phyloP scores from a whole-genome alignment of 1,284 basidiomycete genomes.

The Trichosporon ovoides region DNA sequence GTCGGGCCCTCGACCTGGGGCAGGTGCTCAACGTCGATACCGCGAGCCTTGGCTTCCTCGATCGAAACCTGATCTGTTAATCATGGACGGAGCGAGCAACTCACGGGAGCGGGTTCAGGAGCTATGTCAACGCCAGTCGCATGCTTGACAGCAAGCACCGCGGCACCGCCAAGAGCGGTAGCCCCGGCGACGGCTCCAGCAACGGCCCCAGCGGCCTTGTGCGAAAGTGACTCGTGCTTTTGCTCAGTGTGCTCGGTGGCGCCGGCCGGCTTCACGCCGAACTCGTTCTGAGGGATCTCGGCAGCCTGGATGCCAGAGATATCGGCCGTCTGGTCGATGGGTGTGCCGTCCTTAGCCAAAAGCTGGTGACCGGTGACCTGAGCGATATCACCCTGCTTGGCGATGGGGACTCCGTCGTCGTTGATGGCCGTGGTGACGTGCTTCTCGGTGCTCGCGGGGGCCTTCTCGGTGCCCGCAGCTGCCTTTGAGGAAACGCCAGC shows the following conservation, averaged over 20 bases:
- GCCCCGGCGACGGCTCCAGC: constrained; percentile 25
- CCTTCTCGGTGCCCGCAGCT: not conserved
- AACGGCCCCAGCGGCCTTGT: constrained; percentile 12
- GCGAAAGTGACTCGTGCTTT: not conserved
- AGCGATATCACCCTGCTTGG: not conserved
- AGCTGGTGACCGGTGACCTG: not conserved
- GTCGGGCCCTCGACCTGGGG: constrained; percentile 29
- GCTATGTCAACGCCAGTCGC: constrained; percentile 43
- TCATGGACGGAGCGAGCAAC: constrained; percentile 10
- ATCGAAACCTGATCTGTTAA: constrained; percentile 26
- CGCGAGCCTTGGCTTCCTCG: constrained; percentile 42
- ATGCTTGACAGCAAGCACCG: constrained; percentile 30
- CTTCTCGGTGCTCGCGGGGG: not conserved
- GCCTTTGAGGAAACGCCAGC: not conserved
- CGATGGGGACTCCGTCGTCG: not conserved
- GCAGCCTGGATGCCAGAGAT: not conserved
- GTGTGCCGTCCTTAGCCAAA: not conserved
- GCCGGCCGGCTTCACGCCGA: not conserved
- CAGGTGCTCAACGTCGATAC: constrained; percentile 37
- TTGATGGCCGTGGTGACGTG: not conserved
- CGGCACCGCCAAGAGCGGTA: constrained; percentile 28
- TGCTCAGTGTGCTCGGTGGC: not conserved
- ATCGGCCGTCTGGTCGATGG: not conserved
- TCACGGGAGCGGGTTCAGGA: constrained; percentile 34
- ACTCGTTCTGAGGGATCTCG: not conserved